Evolutionary conservation across 225 moss, liverwort and hornwort species (phyloP).

Genomic region (Thuidium tamariscinum): DNA sequence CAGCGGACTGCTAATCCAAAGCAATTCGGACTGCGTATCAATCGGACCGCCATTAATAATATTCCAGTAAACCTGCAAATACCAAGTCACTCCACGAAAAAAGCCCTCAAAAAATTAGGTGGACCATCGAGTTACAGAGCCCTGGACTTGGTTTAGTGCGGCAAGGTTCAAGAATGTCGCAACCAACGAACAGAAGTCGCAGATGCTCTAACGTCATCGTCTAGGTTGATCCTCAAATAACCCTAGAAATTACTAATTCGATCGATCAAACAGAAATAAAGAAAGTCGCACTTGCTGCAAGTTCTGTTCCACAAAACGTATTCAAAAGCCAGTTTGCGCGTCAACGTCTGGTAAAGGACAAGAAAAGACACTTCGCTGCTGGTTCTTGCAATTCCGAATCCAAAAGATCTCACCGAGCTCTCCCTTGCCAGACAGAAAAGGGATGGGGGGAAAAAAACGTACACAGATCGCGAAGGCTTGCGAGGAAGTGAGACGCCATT

Average conservation of each 20-base stretch:
- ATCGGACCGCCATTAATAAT: background rate
- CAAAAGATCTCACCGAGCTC: background rate
- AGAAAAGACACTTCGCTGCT: background rate
- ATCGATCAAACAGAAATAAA: background rate
- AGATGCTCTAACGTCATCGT: background rate
- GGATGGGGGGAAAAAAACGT: background rate
- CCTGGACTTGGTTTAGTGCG: background rate
- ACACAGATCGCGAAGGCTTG: conserved; percentile 50
- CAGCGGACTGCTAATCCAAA: background rate
- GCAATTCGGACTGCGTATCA: background rate
- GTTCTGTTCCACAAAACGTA: background rate
- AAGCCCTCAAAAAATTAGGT: background rate
- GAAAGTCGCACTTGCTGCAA: background rate
- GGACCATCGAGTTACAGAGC: background rate
- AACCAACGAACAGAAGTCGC: background rate
- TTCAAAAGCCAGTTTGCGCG: background rate
- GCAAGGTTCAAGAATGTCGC: background rate
- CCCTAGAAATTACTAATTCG: background rate
- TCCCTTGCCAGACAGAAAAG: background rate
- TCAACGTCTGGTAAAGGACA: background rate
- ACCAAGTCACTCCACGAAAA: background rate
- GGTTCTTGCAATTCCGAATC: background rate
- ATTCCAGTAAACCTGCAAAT: background rate
- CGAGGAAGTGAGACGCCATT: conserved; percentile 44
- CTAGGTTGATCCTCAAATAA: background rate